Percentiles rank a stretch among this genome's conserved stretches.
Evolutionary conservation across 768 basidiomycete genomes (phyloP).

Genomic region (Lyophyllum semitale): DNA sequence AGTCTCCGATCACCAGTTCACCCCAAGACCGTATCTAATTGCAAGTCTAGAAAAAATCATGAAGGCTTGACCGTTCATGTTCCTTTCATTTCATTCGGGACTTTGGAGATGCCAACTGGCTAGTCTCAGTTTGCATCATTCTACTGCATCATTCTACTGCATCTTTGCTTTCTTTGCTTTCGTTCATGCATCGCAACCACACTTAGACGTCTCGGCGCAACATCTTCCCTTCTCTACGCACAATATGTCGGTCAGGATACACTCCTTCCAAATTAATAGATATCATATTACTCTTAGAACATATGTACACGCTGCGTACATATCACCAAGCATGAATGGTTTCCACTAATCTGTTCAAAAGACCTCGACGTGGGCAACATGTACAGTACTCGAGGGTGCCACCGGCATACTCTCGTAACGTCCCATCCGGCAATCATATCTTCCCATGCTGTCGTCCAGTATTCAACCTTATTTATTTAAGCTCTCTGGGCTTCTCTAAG

Average conservation of each 20-base stretch:
- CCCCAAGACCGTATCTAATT: not conserved
- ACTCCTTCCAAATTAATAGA: slow-evolving; percentile 23
- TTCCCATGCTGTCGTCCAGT: not conserved
- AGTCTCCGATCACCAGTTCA: slow-evolving; percentile 24
- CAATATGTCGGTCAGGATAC: slow-evolving; percentile 15
- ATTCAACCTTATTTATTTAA: not conserved
- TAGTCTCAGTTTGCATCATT: slow-evolving; percentile 13
- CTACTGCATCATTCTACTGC: slow-evolving; percentile 7
- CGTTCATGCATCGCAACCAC: slow-evolving; percentile 23
- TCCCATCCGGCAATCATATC: not conserved
- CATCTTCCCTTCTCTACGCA: slow-evolving; percentile 12
- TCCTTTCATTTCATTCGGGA: slow-evolving; percentile 16
- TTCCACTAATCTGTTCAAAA: not conserved
- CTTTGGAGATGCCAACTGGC: slow-evolving; percentile 20
- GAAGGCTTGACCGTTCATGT: slow-evolving; percentile 17
- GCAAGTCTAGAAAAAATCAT: slow-evolving; percentile 24
- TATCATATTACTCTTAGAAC: slow-evolving; percentile 24
- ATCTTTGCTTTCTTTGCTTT: slow-evolving; percentile 20
- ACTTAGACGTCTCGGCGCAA: slow-evolving; percentile 25
- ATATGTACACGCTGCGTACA: slow-evolving; percentile 19
- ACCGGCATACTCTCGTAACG: too few species aligned
- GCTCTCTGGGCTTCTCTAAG: too few species aligned
- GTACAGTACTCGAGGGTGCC: too few species aligned
- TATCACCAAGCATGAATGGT: slow-evolving; percentile 8
- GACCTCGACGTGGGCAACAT: too few species aligned